phyloP scores from a whole-genome alignment of 140 eudicot genomes.

The Cichorium intybus region DNA sequence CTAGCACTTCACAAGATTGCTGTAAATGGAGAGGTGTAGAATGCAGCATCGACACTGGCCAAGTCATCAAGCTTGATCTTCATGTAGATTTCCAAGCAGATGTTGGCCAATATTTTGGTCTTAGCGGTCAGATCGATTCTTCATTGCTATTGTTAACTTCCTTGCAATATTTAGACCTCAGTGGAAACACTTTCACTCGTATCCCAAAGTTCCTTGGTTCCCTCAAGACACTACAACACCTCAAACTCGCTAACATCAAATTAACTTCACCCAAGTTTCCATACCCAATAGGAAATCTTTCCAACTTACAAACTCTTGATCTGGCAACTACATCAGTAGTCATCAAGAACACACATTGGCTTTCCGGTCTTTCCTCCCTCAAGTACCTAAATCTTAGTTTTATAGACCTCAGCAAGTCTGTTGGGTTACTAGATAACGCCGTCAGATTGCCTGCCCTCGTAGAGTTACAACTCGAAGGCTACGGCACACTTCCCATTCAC shows the following conservation, averaged over 20 bases:
- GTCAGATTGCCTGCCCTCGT: constrained; percentile 26
- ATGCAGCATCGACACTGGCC: constrained; percentile 34
- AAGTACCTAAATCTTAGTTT: constrained; percentile 28
- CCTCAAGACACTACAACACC: constrained; percentile 15
- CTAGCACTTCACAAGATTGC: constrained; percentile 21
- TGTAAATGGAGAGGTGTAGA: constrained; percentile 46
- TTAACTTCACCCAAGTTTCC: constrained; percentile 33
- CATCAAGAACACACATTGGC: constrained; percentile 32
- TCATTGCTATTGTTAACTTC: constrained; percentile 28
- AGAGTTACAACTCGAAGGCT: constrained; percentile 19
- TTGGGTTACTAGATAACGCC: constrained; percentile 17
- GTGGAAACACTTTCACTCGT: constrained; percentile 23
- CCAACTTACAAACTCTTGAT: constrained; percentile 34
- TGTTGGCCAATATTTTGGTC: constrained; percentile 13
- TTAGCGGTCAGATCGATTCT: constrained; percentile 28
- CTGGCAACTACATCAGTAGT: constrained; percentile 20
- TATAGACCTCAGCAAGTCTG: constrained; percentile 18
- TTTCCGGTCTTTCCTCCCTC: constrained; percentile 23
- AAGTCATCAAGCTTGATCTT: constrained; percentile 37
- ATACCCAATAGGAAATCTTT: constrained; percentile 26
- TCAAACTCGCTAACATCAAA: constrained; percentile 3
- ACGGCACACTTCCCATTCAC: background rate
- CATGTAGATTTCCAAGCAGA: background rate
- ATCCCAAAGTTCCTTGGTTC: constrained; percentile 31
- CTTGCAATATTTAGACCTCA: constrained; percentile 38